Evolutionary conservation across 108 stramenopile species (phyloP).

Genomic region (Skeletonema potamos): DNA sequence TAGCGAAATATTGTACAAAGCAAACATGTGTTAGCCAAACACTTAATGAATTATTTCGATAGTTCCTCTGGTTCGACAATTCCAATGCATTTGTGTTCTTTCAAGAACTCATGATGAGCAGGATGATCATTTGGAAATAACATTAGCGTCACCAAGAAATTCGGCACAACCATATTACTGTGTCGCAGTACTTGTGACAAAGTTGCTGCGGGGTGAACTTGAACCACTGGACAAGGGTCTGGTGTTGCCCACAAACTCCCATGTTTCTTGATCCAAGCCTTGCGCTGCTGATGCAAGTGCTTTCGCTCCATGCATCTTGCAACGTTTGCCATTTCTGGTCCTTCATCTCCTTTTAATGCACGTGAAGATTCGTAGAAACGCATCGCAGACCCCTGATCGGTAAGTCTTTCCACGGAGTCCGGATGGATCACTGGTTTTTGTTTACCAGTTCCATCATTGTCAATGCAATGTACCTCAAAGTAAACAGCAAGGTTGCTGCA

Average conservation of each 20-base stretch:
- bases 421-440: conserved; percentile 60
- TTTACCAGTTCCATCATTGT: conserved; percentile 9
- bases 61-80: conserved; percentile 59
- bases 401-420: conserved; percentile 68
- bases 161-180: conserved; percentile 75
- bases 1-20: background rate
- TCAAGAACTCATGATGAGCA: conserved; percentile 79
- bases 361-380: conserved; percentile 85
- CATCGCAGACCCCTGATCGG: conserved; percentile 74
- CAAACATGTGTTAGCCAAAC: too few relatives aligned
- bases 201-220: conserved; percentile 81
- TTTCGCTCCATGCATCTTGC: conserved; percentile 76
- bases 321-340: conserved; percentile 76
- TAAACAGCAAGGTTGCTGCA: conserved; percentile 87
- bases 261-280: conserved; percentile 81
- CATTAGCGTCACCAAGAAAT: conserved; percentile 80
- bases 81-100: conserved; percentile 78
- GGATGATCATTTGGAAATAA: conserved; percentile 85
- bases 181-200: conserved; percentile 64
- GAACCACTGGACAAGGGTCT: conserved; percentile 65
- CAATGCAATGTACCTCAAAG: conserved; percentile 78
- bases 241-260: conserved; percentile 77
- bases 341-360: conserved; percentile 89
- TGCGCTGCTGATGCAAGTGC: conserved; percentile 77
- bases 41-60: background rate